A percentile compares a stretch with the other conserved stretches of the same genome.
These are phyloP conservation scores for Dillenia turbinata DNA, from an alignment of 164 flowering plant species.

Conservation along the genomic window DNA sequence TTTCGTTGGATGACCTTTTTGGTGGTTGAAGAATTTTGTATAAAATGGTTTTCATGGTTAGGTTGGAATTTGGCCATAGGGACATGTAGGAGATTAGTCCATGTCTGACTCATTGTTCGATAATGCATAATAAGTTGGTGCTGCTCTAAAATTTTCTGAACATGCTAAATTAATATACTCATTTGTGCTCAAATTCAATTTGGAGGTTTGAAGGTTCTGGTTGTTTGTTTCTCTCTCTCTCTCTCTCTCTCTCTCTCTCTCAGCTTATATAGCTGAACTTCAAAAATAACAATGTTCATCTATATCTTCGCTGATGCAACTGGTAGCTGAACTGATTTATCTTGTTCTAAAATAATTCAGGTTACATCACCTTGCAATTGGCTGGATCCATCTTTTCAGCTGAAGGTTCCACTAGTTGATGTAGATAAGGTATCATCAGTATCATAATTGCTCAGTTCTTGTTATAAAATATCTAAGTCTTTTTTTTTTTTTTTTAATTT, in stretches of 20 bases:
- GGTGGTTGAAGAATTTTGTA: too few relatives aligned
- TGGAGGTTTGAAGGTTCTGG: neutral
- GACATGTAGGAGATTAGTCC: too few relatives aligned
- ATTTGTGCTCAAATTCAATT: too few relatives aligned
- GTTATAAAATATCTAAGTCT: neutral
- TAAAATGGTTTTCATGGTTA: too few relatives aligned
- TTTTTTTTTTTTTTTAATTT: neutral
- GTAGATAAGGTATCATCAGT: conserved; percentile 76
- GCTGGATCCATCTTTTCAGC: conserved; percentile 66
- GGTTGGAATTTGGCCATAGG: too few relatives aligned
- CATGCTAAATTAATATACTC: too few relatives aligned
- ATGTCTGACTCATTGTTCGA: too few relatives aligned
- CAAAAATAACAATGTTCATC: too few relatives aligned
- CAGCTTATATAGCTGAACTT: neutral
- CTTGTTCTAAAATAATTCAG: conserved; percentile 22
- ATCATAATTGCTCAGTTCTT: neutral
- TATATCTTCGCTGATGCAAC: neutral
- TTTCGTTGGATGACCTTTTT: too few relatives aligned
- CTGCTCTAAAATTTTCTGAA: too few relatives aligned
- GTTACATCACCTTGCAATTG: conserved; percentile 43
- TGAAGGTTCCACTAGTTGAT: conserved; percentile 83
- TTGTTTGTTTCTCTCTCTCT: neutral
- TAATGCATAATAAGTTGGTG: too few relatives aligned
- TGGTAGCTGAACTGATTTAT: neutral
- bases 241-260: neutral